These are phyloP conservation scores for Polygonum maritimum DNA, from an alignment of 148 eudicot species.

Conservation along the genomic window DNA sequence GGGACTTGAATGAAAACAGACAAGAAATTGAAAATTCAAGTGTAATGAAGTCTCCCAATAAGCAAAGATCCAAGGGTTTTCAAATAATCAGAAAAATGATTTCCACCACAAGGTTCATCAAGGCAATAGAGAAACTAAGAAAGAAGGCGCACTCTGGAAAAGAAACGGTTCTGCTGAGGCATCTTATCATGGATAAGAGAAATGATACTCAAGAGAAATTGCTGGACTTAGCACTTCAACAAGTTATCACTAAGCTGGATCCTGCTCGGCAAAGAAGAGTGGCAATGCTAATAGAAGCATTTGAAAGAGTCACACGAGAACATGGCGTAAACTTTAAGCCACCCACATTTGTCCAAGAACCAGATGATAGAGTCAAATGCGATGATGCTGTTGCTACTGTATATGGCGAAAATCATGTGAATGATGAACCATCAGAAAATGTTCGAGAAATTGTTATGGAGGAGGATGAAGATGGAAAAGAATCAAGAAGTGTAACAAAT, in stretches of 20 bases:
- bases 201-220: constrained; percentile 55
- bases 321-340: constrained; percentile 30
- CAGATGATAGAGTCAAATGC: not conserved
- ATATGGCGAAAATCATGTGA: not conserved
- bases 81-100: not conserved
- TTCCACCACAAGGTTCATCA: constrained; percentile 5
- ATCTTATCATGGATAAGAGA: constrained; percentile 1
- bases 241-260: constrained; percentile 8
- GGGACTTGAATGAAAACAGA: not conserved
- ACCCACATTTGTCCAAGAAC: not conserved
- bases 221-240: constrained; percentile 64
- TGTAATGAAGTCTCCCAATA: not conserved
- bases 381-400: not conserved
- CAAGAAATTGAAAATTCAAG: not conserved
- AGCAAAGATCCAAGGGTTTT: not conserved
- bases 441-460: not conserved
- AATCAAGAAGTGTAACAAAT: not conserved
- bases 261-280: constrained; percentile 29
- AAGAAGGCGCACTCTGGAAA: constrained; percentile 19
- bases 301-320: constrained; percentile 61
- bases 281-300: constrained; percentile 69
- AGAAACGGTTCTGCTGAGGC: constrained; percentile 18
- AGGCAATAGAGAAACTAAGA: constrained; percentile 2
- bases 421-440: not conserved
- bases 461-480: not conserved